These are phyloP conservation scores for Chrysanthemum seticuspe DNA, from an alignment of 129 eudicot genomes.

Conservation along the genomic window DNA sequence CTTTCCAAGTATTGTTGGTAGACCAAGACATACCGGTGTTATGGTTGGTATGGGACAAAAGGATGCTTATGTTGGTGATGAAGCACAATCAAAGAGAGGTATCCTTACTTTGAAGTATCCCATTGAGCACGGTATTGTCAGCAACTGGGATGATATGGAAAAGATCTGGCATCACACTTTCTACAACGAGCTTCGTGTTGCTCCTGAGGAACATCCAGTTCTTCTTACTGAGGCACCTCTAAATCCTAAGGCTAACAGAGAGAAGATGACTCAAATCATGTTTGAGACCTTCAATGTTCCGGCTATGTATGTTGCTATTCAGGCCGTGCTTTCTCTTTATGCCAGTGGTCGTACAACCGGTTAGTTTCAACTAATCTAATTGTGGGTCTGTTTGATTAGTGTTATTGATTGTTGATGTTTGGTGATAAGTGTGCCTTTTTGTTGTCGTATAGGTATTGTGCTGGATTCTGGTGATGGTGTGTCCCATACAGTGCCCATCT, in stretches of 20 bases:
- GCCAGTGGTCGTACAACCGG: constrained; percentile 95
- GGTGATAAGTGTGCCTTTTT: neutral
- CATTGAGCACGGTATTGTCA: constrained; percentile 76
- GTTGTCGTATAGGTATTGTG: constrained; percentile 53
- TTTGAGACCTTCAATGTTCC: constrained; percentile 77
- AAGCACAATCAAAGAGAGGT: constrained; percentile 88
- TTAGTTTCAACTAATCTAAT: constrained; percentile 15
- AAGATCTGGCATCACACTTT: constrained; percentile 92
- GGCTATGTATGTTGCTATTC: constrained; percentile 77
- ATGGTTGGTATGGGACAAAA: constrained; percentile 84
- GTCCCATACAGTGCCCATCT: constrained; percentile 72
- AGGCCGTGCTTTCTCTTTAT: constrained; percentile 74
- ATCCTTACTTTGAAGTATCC: constrained; percentile 80
- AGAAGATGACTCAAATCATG: constrained; percentile 78
- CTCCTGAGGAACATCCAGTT: constrained; percentile 90
- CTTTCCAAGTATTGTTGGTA: constrained; percentile 75
- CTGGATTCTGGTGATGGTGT: constrained; percentile 85
- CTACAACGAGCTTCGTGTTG: constrained; percentile 91
- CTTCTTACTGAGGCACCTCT: constrained; percentile 79
- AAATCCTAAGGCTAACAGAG: constrained; percentile 77
- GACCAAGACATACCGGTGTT: constrained; percentile 76
- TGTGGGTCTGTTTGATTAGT: neutral
- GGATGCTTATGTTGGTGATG: constrained; percentile 79
- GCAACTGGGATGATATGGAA: constrained; percentile 96
- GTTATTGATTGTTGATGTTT: neutral